Base-by-base conservation (phyloP, 805 yeast genomes). In the Phaffomyces thermotolerans region DNA sequence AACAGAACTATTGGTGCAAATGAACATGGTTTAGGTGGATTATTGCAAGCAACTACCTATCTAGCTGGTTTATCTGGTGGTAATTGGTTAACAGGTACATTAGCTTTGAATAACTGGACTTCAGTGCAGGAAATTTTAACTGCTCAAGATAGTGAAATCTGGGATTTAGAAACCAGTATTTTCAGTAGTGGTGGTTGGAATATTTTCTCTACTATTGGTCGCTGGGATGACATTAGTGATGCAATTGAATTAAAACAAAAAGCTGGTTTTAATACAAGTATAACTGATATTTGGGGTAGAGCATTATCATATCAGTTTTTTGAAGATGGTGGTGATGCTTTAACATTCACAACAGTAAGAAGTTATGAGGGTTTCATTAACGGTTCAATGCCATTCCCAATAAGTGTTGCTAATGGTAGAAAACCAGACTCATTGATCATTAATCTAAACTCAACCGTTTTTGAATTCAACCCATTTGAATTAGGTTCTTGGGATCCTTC, bases 401-500 rank as follows among this genome's bases (percentile, higher is more conserved):
- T 81, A 49, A 66, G 73, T 54, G 81, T 74, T 50, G 75, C 80
- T 17, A 77, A 78, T 54, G 85, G 84, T 39, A 69, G 87, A 62
- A 64, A 71, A 14, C 85, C 86, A 13, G 79, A 77, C 24, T 70
- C 82, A 5, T 40, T 48, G 5, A 69, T 83, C 39, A 65, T 84
- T 39, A 69, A 74, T 46, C 58, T 62, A 24, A 87, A 87, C 65
- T 79, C 95, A 7, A 85, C 95, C 1, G 72, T 71, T 38, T 76
- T 80, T 49, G 77, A 79, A 49, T 61, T 76, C 49, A 73, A 71
- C 35, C 89, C 95, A 7, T 80, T 67, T 52, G 84, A 82, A 58
- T 63, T 88, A 57, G 96, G 96, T n/a, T 80, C 93, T 12, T 88
- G 95, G 95, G 96, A 89, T 58, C 83, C 87, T 13, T 68, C 82